Base-by-base conservation (phyloP, 768 basidiomycete species). In the Hericium alpestre region DNA sequence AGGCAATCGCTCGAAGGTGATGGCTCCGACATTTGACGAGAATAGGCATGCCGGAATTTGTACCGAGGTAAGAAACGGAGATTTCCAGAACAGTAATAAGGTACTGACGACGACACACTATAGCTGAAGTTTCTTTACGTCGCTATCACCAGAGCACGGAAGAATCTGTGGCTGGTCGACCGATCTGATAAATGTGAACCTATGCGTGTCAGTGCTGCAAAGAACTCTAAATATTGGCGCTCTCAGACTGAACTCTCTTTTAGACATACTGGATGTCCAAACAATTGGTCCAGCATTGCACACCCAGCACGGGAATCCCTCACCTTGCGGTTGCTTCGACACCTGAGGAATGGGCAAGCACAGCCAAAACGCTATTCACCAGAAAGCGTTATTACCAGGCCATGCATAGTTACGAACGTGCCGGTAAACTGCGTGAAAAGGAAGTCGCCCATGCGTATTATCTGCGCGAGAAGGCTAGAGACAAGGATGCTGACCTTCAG, bases 101-200 rank as follows among this genome's bases (percentile, higher is more conserved):
- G 84, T 82, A 0, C 75, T 86, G 18, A 86, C 85, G 1, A 68
- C 84, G 37, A 82, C 84, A 0, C 74, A 81, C 51, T 82, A 82
- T 25, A 86, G 84, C 70, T 88, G 20, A 87, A 88, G 62, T 76
- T 73, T 46, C 68, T 88, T 0, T 88, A 88, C 56, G 86, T 88
- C 2, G 86, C 84, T 0, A 76, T 86, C 16, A 88, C 87, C 0
- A 68, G 86, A 43, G 84, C 86, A 0, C 75, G 82, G 43, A 83
- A 81, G 56, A 83, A 85, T 53, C 64, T 88, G 5, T 86, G 86
- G 84, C 80, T 88, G n/a, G 78, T 79, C 1, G 87, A 88, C 5
- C 66, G 79, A 25, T 83, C 80, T 76, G 68, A 67, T 5, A 64
- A 65, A 2, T 69, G 69, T 18, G 61, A 67, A 47, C 73, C 74